Base-by-base conservation (phyloP, 2,329 filamentous ascomycete species). In the Xylaria sp. region DNA sequence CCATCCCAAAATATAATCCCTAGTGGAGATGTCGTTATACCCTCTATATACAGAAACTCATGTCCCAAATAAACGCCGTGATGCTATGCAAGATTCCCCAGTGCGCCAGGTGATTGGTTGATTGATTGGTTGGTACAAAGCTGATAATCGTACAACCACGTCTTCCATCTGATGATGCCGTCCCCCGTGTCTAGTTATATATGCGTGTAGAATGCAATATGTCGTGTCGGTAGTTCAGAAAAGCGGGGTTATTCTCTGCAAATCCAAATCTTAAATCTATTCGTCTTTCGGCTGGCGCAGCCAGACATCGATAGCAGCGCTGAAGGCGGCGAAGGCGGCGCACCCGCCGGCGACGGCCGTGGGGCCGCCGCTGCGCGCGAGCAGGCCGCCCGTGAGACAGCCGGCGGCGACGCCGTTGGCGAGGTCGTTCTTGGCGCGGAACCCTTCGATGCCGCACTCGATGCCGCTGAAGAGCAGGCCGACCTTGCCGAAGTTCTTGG, bases 401-500 rank as follows among this genome's bases (percentile, higher is more conserved):
- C 96, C 96, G 0, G 94, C 94, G 4, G 91, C 89, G 5, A 96
- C 90, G 64, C 94, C 94, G 83, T 99, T 99, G 72, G 85, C 89
- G 37, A 98, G 81, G 80, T 98, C 96, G 82, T 98, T 98, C 85
- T 97, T 98, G 25, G 94, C 96, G 37, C 96, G 88, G 76, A 93
- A 87, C 0, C 94, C 94, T 81, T 99, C 96, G 78, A 99, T 94
- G 73, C 93, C 94, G 84, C 96, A 99, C 83, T 99, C 96, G 63
- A 96, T 97, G 50, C 95, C 95, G 18, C 90, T 88, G 84, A 97
- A 99, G 23, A 98, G 87, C 2, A 93, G 92, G 76, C 96, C 96
- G 59, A 99, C 94, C 75, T 94, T 92, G 71, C 93, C 95, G 79
- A 99, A 99, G 85, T 97, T 98, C 84, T 94, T 96, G 64, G 94